phyloP scores from a whole-genome alignment of 208 protist species.

The Leishmania turanica region DNA sequence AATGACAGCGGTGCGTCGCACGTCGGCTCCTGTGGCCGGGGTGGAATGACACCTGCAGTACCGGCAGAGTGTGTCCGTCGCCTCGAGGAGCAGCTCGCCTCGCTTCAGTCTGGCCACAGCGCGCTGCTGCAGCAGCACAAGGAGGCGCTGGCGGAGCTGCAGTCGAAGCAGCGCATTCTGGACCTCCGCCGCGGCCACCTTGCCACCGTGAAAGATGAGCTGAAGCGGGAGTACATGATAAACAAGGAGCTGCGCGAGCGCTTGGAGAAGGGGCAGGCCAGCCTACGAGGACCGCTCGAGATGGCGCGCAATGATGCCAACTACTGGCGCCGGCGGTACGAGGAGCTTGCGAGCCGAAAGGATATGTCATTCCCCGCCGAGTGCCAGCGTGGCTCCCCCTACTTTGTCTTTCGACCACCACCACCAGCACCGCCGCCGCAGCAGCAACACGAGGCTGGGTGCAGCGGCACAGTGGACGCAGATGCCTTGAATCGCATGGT shows the following conservation, averaged over 20 bases:
- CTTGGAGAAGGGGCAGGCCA: constrained; percentile 48
- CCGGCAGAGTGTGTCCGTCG: constrained; percentile 32
- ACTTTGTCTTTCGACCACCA: constrained; percentile 7
- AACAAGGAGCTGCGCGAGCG: constrained; percentile 55
- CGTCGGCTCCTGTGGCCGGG: background rate
- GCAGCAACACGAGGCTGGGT: background rate
- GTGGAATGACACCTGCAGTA: constrained; percentile 3
- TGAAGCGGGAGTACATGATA: constrained; percentile 56
- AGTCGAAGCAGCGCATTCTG: constrained; percentile 57
- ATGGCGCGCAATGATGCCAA: constrained; percentile 58
- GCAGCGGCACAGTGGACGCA: background rate
- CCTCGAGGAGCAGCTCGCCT: constrained; percentile 34
- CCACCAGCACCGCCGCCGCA: background rate
- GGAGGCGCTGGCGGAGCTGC: constrained; percentile 45
- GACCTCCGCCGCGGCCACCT: constrained; percentile 73
- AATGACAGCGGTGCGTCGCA: background rate
- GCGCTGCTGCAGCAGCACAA: constrained; percentile 45
- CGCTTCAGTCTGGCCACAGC: constrained; percentile 29
- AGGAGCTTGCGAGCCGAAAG: constrained; percentile 41
- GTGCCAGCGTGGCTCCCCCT: constrained; percentile 19
- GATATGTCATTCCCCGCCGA: constrained; percentile 8
- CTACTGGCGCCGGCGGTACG: constrained; percentile 72
- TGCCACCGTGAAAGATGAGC: constrained; percentile 63
- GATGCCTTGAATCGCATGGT: background rate
- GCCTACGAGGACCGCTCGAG: constrained; percentile 36